A percentile compares a stretch with the other conserved stretches of the same genome.
phyloP scores from a whole-genome alignment of 2,329 filamentous ascomycete species.

The Annulohypoxylon truncatum region DNA sequence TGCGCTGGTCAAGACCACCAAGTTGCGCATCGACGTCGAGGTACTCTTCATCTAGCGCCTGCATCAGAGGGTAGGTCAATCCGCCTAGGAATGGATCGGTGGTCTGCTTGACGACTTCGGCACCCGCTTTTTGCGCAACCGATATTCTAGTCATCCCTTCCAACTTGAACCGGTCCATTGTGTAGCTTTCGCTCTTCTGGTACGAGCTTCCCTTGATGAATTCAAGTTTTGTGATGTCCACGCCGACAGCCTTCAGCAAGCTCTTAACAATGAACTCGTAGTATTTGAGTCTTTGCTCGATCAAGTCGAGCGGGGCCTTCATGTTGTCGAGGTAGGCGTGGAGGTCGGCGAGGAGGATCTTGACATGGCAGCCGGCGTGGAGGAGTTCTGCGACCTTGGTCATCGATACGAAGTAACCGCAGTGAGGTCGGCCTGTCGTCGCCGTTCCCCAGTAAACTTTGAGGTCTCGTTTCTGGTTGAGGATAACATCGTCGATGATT shows the following conservation, averaged over 20 bases:
- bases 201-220: conserved; percentile 89
- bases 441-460: conserved; percentile 91
- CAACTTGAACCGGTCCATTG: conserved; percentile 89
- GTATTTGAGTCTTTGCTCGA: conserved; percentile 84
- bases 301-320: conserved; percentile 89
- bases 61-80: conserved; percentile 86
- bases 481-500: conserved; percentile 76
- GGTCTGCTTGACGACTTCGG: conserved; percentile 94
- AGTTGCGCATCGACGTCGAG: conserved; percentile 90
- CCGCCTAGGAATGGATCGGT: conserved; percentile 79
- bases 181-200: conserved; percentile 78
- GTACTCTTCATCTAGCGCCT: conserved; percentile 91
- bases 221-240: conserved; percentile 80
- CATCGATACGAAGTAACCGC: conserved; percentile 88
- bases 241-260: conserved; percentile 80
- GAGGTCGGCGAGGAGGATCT: conserved; percentile 79
- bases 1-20: conserved; percentile 87
- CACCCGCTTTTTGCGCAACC: conserved; percentile 84
- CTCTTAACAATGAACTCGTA: conserved; percentile 82
- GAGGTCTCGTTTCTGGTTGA: conserved; percentile 75
- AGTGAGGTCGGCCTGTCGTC: conserved; percentile 76
- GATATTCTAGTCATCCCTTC: conserved; percentile 73
- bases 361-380: conserved; percentile 83
- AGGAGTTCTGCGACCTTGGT: conserved; percentile 93
- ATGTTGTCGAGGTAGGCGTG: conserved; percentile 84